Base-by-base conservation (phyloP, 1,284 basidiomycete species). In the Rhizoctonia solani region DNA sequence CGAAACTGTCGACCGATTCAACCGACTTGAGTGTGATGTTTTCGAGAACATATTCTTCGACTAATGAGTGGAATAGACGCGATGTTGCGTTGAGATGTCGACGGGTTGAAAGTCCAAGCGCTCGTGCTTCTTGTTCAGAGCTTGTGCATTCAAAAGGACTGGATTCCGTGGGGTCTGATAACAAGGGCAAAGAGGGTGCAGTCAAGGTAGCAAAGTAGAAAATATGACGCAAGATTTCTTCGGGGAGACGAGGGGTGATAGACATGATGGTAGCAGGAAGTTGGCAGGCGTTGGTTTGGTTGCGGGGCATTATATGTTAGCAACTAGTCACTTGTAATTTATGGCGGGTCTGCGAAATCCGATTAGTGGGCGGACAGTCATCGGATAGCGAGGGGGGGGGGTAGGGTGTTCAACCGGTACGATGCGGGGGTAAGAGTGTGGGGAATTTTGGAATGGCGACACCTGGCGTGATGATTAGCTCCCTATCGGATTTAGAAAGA, bases 141-240 rank as follows among this genome's bases (percentile, higher is more conserved):
- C 13, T n/a, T 16, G 30, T 63, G 21, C 21, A n/a, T 23, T 50
- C 59, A 41, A 63, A 63, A 42, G 19, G 55, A 44, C 27, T 39
- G 9, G 9, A 41, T 11, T 34, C 50, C 30, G 50, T 5, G 21
- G 13, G 27, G 29, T 4, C 29, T 16, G 29, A 29, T n/a, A 30
- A n/a, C 11, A 13, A 16, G n/a, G 25, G 29, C 5, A 13, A 16
- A n/a, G 25, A 9, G 4, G 13, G 16, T 16, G 25, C 29, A 25
- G 59, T 63, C 41, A 42, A 63, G 30, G 59, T 52, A 34, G 59
- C 59, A 37, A 52, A 52, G n/a, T 16, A 50, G 32, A 50, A 52
- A 13, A 63, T 63, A 19, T 52, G 32, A 25, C 34, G 59, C 14
- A 52, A 23, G 19, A 63, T 29, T 50, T 63, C 59, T 41, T 63